These are phyloP conservation scores for Chloranthus sessilifolius DNA, from an alignment of 164 flowering plant genomes.

Conservation along the genomic window DNA sequence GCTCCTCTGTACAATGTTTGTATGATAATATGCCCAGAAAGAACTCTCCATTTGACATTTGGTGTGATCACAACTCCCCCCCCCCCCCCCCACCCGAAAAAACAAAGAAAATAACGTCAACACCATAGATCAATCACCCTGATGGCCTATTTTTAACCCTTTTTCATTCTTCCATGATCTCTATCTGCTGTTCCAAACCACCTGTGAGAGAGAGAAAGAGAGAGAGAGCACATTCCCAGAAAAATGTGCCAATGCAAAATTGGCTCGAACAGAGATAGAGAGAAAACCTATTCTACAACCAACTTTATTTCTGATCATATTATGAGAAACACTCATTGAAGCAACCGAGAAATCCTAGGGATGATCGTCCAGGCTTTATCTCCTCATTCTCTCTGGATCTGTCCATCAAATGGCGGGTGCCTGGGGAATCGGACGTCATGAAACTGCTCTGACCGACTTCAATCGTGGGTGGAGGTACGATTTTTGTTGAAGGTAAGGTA, in stretches of 20 bases:
- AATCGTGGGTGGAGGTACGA: slow-evolving; percentile 6
- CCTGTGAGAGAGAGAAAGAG: neutral
- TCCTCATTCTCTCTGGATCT: slow-evolving; percentile 10
- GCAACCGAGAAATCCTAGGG: slow-evolving; percentile 10
- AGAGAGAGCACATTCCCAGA: neutral
- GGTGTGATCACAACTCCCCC: neutral
- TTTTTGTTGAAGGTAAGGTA: slow-evolving; percentile 8
- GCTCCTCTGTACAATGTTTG: neutral
- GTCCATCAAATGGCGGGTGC: slow-evolving; percentile 17
- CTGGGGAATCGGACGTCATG: slow-evolving; percentile 16
- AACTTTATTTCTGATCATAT: neutral
- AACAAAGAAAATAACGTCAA: too few relatives aligned
- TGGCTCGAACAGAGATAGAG: neutral
- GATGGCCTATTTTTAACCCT: neutral
- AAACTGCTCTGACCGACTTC: slow-evolving; percentile 4
- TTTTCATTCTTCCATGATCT: neutral
- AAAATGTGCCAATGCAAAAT: neutral
- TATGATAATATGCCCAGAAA: neutral
- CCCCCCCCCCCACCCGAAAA: too few relatives aligned
- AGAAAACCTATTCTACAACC: neutral
- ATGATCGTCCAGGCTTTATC: slow-evolving; percentile 9
- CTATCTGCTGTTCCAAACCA: neutral
- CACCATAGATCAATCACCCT: too few relatives aligned
- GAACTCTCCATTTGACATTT: neutral
- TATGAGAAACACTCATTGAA: slow-evolving; percentile 15